phyloP scores from a whole-genome alignment of 306 rosid genomes.

The Acacia acuminata region DNA sequence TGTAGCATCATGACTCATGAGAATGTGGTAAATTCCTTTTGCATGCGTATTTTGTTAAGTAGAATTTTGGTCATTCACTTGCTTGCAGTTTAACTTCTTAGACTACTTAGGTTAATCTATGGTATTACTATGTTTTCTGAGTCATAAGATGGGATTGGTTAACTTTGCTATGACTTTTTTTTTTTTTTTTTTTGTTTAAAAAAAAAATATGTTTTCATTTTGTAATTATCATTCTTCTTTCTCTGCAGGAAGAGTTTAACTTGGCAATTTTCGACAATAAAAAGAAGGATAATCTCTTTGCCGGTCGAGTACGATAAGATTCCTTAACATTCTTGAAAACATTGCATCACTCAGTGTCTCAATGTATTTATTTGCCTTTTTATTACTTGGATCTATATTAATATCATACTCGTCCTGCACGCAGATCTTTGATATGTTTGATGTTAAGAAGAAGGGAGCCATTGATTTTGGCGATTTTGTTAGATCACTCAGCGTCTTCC shows the following conservation, averaged over 20 bases:
- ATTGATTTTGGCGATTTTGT: constrained; percentile 95
- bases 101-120: background rate
- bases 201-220: background rate
- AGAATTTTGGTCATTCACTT: background rate
- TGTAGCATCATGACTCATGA: background rate
- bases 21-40: background rate
- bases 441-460: constrained; percentile 67
- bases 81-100: background rate
- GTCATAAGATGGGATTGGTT: background rate
- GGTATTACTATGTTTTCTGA: background rate
- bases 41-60: background rate
- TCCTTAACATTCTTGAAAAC: background rate
- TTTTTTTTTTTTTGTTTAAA: background rate
- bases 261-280: constrained; percentile 82
- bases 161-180: background rate
- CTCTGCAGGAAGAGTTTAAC: constrained; percentile 88
- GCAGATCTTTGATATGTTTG: constrained; percentile 91
- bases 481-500: constrained; percentile 88
- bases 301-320: constrained; percentile 66
- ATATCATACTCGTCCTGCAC: constrained; percentile 26
- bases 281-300: constrained; percentile 75
- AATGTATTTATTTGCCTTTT: background rate
- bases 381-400: constrained; percentile 9
- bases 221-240: constrained; percentile 2
- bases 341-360: background rate